Conservation (phyloP, 805 yeast species). For the Nakazawaea peltata region DNA sequence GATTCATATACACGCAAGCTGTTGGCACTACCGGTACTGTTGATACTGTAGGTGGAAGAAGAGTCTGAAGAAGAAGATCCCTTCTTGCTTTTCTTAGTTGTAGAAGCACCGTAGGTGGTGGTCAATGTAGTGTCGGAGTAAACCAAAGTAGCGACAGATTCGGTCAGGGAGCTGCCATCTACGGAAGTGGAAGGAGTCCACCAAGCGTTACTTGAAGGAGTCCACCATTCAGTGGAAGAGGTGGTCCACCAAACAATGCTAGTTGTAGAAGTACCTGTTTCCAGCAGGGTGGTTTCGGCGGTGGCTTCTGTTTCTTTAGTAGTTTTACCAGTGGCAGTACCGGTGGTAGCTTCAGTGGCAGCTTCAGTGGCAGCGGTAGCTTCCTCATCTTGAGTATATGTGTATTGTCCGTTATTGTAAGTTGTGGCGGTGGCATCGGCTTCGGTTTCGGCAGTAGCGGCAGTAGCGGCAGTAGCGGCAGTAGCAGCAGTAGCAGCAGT, state of each 20-base stretch:
- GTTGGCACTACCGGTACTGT: slow-evolving; percentile 3
- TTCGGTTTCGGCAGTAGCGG: slow-evolving; percentile 1
- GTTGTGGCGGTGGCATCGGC: not conserved
- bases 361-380: not conserved
- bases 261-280: not conserved
- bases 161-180: not conserved
- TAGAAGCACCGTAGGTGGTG: slow-evolving; percentile 1
- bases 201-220: slow-evolving; percentile 6
- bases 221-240: slow-evolving; percentile 10
- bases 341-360: not conserved
- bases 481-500: slow-evolving; percentile 4
- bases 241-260: not conserved
- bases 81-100: not conserved
- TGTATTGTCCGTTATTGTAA: not conserved
- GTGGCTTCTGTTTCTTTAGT: slow-evolving; percentile 2
- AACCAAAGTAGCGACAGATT: slow-evolving; percentile 2
- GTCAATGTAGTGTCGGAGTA: slow-evolving; percentile 6
- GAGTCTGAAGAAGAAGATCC: slow-evolving; percentile 1
- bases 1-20: not conserved
- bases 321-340: slow-evolving; percentile 1
- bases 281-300: not conserved
- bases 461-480: slow-evolving; percentile 2
- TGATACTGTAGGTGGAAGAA: slow-evolving; percentile 4
- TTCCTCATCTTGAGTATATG: not conserved
- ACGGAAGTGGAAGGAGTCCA: slow-evolving; percentile 9